Conservation (phyloP, 106 monocot species). For the Posidonia australis region DNA sequence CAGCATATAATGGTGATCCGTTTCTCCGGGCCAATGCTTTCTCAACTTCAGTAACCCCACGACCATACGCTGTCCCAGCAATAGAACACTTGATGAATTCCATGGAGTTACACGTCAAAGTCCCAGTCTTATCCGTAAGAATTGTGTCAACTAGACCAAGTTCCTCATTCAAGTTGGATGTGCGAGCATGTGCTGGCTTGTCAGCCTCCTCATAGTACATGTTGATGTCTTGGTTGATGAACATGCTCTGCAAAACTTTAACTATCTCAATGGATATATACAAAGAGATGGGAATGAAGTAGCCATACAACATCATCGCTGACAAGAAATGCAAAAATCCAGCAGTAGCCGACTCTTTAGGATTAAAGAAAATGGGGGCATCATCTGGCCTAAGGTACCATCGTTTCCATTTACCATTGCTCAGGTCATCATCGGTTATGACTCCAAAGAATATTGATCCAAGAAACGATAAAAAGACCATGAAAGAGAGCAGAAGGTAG, state of each 20-base stretch:
- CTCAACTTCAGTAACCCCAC: constrained; percentile 77
- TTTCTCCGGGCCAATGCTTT: constrained; percentile 61
- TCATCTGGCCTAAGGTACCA: constrained; percentile 79
- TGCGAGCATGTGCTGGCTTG: constrained; percentile 84
- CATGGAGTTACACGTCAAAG: constrained; percentile 83
- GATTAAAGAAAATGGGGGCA: constrained; percentile 38
- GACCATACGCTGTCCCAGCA: constrained; percentile 75
- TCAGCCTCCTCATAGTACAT: constrained; percentile 88
- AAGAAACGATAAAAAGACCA: constrained; percentile 44
- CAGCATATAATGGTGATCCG: constrained; percentile 28
- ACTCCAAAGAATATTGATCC: constrained; percentile 78
- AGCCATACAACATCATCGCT: constrained; percentile 74
- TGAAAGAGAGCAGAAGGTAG: constrained; percentile 44
- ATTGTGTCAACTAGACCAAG: constrained; percentile 89
- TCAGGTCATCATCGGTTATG: constrained; percentile 34
- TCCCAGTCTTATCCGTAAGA: constrained; percentile 91
- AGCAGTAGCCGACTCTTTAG: constrained; percentile 36
- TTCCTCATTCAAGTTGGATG: constrained; percentile 87
- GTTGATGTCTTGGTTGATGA: constrained; percentile 68
- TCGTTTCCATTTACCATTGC: constrained; percentile 45
- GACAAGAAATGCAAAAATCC: constrained; percentile 70
- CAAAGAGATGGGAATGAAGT: constrained; percentile 90
- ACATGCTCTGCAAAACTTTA: constrained; percentile 72
- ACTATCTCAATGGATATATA: constrained; percentile 91
- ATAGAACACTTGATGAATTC: constrained; percentile 93